phyloP scores from a whole-genome alignment of 139 green algal species.

The Chlamydomonas sp. region DNA sequence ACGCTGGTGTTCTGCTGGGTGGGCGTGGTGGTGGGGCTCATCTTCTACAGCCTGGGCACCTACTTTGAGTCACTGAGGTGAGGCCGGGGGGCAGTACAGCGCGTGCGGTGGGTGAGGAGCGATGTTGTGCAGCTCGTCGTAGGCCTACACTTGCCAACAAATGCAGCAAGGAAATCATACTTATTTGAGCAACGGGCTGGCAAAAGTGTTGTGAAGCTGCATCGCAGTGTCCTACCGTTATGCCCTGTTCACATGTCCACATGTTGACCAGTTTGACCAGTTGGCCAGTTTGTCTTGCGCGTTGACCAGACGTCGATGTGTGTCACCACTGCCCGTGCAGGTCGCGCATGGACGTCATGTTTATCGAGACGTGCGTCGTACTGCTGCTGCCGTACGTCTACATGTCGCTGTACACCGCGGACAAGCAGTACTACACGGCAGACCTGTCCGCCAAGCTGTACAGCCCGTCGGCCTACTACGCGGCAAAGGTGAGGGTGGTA shows the following conservation, averaged over 20 bases:
- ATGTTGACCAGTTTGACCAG: too few relatives aligned
- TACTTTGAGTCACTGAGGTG: slow-evolving; percentile 32
- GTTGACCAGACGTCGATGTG: neutral
- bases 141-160: too few relatives aligned
- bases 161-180: too few relatives aligned
- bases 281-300: too few relatives aligned
- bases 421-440: slow-evolving; percentile 71
- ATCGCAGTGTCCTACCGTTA: too few relatives aligned
- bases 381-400: slow-evolving; percentile 76
- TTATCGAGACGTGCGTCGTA: slow-evolving; percentile 63
- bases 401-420: slow-evolving; percentile 71
- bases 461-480: slow-evolving; percentile 66
- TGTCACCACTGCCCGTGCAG: neutral
- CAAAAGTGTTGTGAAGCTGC: too few relatives aligned
- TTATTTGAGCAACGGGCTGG: too few relatives aligned
- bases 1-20: slow-evolving; percentile 76
- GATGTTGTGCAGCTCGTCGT: too few relatives aligned
- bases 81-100: neutral
- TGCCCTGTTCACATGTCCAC: too few relatives aligned
- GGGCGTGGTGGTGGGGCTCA: slow-evolving; percentile 68
- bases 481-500: slow-evolving; percentile 50
- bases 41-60: slow-evolving; percentile 65
- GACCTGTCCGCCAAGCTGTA: slow-evolving; percentile 68
- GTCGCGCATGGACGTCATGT: slow-evolving; percentile 67
- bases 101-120: too few relatives aligned